Base-by-base conservation (phyloP, 768 basidiomycete genomes). In the Hericium rajendrae region DNA sequence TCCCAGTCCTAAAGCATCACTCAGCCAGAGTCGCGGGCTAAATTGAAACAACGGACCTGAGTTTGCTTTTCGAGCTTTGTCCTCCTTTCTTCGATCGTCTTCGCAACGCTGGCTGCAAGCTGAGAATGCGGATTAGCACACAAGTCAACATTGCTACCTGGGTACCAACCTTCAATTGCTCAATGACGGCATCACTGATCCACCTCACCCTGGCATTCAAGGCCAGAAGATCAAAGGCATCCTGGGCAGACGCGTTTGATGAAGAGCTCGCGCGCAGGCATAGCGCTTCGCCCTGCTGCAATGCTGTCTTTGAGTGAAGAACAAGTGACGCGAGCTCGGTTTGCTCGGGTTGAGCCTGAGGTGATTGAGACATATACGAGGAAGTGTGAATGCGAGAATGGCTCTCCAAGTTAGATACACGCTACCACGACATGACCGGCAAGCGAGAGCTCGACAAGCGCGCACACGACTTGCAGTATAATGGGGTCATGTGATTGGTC, bases 181-280 rank as follows among this genome's bases (percentile, higher is more conserved):
- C 86, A 15, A 82, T 67, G 22, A 91, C 82, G 15, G 85, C 86
- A 32, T 85, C 80, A 32, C 78, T 80, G 54, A 88, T 76, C 90
- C 88, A 93, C 54, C 79, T 77, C 8, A 91, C 83, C 69, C 85
- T 88, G 32, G 90, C 88, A 65, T 91, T 88, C 18, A 90, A 75
- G 0, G 84, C 85, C 6, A 92, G 76, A 3, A 91, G 80, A 64
- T 90, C 86, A 12, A 89, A 73, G 0, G 83, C 80, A 40, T 76
- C 75, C 60, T 83, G 80, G 0, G 87, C 80, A 2, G 90, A 88
- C 46, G 76, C 72, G 60, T 80, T 80, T n/a, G 86, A 81, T 20
- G 84, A 70, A 1, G 69, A 64, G 64, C 86, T 82, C 2, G 90
- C 87, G 38, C 74, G 76, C 1, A 79, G 80, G 65, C 91, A 92